These are phyloP conservation scores for Trichoderma sp. DNA, from an alignment of 2,329 filamentous ascomycete genomes.

Conservation along the genomic window DNA sequence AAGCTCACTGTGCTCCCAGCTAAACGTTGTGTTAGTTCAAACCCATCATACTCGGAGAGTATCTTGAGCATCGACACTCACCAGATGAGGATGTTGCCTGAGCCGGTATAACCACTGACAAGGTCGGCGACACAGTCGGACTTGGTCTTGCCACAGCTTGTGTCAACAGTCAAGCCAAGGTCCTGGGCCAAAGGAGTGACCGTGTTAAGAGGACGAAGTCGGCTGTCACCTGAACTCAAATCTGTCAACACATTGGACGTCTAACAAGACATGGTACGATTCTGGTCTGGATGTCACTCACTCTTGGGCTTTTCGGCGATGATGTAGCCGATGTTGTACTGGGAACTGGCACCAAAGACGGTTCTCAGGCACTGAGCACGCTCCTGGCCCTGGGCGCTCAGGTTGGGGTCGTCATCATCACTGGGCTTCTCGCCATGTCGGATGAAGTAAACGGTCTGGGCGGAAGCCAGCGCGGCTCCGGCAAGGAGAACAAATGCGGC, in stretches of 20 bases:
- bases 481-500: not conserved
- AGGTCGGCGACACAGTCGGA: conserved; percentile 53
- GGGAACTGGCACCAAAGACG: conserved; percentile 55
- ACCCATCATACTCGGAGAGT: not conserved
- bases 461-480: conserved; percentile 27
- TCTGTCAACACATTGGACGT: not conserved
- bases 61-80: conserved; percentile 29
- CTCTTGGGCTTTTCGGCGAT: conserved; percentile 57
- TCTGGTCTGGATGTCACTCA: conserved; percentile 34
- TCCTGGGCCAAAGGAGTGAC: conserved; percentile 58
- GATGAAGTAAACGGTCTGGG: conserved; percentile 59
- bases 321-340: conserved; percentile 60
- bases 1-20: conserved; percentile 60
- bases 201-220: conserved; percentile 57
- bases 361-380: conserved; percentile 60
- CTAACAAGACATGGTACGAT: not conserved
- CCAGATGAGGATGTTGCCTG: conserved; percentile 61
- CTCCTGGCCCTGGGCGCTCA: conserved; percentile 53
- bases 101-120: conserved; percentile 49
- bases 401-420: conserved; percentile 46
- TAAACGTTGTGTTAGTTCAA: conserved; percentile 26
- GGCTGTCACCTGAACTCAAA: conserved; percentile 46
- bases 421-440: conserved; percentile 65
- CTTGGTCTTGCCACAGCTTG: conserved; percentile 58
- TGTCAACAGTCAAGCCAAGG: conserved; percentile 57